Base-by-base conservation (phyloP, 176 grass and related monocot species). In the Oryza australiensis region DNA sequence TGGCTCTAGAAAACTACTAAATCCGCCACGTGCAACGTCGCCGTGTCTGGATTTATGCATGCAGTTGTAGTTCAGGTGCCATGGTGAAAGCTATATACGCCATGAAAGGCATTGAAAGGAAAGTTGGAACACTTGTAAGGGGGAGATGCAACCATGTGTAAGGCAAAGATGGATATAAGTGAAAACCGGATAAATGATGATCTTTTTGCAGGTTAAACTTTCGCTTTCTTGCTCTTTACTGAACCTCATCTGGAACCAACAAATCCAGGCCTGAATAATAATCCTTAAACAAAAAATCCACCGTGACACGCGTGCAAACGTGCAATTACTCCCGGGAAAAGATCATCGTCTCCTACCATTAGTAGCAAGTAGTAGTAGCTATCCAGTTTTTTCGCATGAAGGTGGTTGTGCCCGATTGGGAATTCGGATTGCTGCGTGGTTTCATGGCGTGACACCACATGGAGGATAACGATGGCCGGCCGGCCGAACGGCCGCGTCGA, bases 381-480 rank as follows among this genome's bases (percentile, higher is more conserved):
- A 88, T 84, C 81, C 80, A 26, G 12, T n/a, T 62, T 24, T 24
- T 15, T 55, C 49, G 15, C n/a, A 67, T 12, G 45, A 35, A 20
- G 60, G n/a, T 62, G 53, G 22, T 22, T 55, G 51, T 55, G 20
- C 51, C 20, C 6, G 51, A 76, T 63, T 60, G 67, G 67, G 20
- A n/a, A 30, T 51, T 48, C 28, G 68, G 49, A 60, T 60, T 29
- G 16, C 41, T 23, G 5, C 22, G 20, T 28, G 26, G 33, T 46
- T 1, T 46, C 3, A 15, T 15, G 8, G 67, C 46, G 64, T 62
- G 33, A 66, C 55, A 8, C 32, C 83, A 77, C 83, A 72, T 89
- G 87, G 81, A 73, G 57, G 88, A 89, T 66, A 86, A 59, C 66
- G 73, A 89, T 22, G 53, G 59, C 79, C 10, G 28, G 28, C 18